Base-by-base conservation (phyloP, 768 basidiomycete species). In the Ramaria sp. region DNA sequence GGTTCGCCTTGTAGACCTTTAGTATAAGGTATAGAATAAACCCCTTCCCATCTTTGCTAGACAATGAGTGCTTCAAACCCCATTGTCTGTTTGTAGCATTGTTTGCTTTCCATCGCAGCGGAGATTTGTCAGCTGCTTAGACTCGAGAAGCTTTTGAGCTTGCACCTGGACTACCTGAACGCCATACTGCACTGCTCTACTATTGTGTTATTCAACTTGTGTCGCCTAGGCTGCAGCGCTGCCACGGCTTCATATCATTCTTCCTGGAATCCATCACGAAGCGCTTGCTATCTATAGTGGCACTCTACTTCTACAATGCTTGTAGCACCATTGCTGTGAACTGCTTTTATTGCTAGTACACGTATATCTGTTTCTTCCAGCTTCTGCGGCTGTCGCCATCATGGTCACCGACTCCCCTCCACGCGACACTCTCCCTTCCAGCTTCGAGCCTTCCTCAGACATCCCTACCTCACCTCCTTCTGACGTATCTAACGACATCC, bases 321-420 rank as follows among this genome's bases (percentile, higher is more conserved):
- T 49, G 48, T 49, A 49, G 48, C 48, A 49, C 42, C n/a, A 43
- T 27, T 49, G 48, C n/a, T 30, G 48, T 49, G 48, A 46, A 27
- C 27, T 49, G 17, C 22, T 33, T 10, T 49, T 49, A 30, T 30
- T 30, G 31, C 27, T 22, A 43, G 42, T 19, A 43, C 42, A n/a
- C 42, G 17, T 43, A 17, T n/a, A n/a, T 43, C 20, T 2, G 17
- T 22, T n/a, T 22, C 42, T 43, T 43, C 42, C 7, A n/a, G 48
- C 48, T 30, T 17, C 17, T 24, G n/a, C 9, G 13, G 17, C 15
- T 24, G 48, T 22, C 48, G 48, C 31, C 12, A 46, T 30, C 31
- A 49, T 49, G 48, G 19, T 20, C 24, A 30, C 48, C 1, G 27
- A 13, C 9, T 27, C 48, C 17, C 31, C 22, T 27, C 2, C 27